These are phyloP conservation scores for Evernia prunastri DNA, from an alignment of 495 filamentous ascomycete genomes.

Conservation along the genomic window DNA sequence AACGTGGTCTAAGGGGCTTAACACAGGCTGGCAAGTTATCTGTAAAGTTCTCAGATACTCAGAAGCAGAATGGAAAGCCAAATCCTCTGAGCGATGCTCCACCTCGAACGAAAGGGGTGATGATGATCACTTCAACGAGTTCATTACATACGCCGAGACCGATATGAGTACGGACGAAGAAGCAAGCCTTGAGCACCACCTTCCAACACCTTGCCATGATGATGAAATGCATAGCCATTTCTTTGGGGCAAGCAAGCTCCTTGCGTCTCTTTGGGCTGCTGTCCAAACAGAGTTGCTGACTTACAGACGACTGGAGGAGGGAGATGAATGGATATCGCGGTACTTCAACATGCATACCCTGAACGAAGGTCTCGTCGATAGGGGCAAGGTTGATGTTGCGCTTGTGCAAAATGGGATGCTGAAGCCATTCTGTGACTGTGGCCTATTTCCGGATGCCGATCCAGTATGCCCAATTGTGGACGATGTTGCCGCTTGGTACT, in stretches of 20 bases:
- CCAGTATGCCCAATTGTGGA: conserved; percentile 16
- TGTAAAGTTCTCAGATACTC: conserved; percentile 14
- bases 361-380: conserved; percentile 19
- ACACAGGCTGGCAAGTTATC: conserved; percentile 21
- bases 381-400: conserved; percentile 15
- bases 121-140: background rate
- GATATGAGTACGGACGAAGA: conserved; percentile 4
- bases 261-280: conserved; percentile 28
- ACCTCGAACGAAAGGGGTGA: background rate
- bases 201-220: conserved; percentile 5
- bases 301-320: conserved; percentile 26
- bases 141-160: conserved; percentile 8
- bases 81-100: background rate
- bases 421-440: conserved; percentile 27
- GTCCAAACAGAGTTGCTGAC: conserved; percentile 29
- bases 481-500: conserved; percentile 25
- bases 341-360: conserved; percentile 28
- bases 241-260: conserved; percentile 22
- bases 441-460: conserved; percentile 17
- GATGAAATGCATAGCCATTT: conserved; percentile 15
- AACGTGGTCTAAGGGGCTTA: conserved; percentile 18
- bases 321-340: conserved; percentile 30
- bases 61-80: conserved; percentile 11
- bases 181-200: conserved; percentile 1
- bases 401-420: conserved; percentile 26